phyloP scores from a whole-genome alignment of 2,329 filamentous ascomycete genomes.

The Talaromyces funiculosus region DNA sequence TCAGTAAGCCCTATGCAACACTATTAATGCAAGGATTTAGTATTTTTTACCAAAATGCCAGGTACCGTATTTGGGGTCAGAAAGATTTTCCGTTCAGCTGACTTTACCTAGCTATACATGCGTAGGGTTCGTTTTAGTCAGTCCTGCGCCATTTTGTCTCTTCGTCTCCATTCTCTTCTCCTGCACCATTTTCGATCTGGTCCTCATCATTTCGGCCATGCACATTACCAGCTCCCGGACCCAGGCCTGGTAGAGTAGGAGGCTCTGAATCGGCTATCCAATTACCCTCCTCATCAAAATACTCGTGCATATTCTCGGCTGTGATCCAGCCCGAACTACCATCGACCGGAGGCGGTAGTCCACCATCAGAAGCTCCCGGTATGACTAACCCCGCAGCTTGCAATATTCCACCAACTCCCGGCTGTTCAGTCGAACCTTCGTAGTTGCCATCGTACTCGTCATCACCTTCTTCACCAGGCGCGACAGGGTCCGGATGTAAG shows the following conservation, averaged over 20 bases:
- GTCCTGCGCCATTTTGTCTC: slow-evolving; percentile 53
- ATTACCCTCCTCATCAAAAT: slow-evolving; percentile 74
- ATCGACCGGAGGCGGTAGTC: slow-evolving; percentile 43
- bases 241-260: slow-evolving; percentile 31
- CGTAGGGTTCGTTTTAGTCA: slow-evolving; percentile 19
- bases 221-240: slow-evolving; percentile 60
- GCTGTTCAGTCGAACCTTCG: slow-evolving; percentile 22
- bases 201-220: slow-evolving; percentile 55
- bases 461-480: slow-evolving; percentile 30
- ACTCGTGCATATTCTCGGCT: slow-evolving; percentile 81
- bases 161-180: slow-evolving; percentile 38
- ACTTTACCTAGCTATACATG: not conserved
- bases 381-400: slow-evolving; percentile 32
- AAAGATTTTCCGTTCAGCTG: not conserved
- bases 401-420: slow-evolving; percentile 24
- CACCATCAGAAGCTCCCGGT: slow-evolving; percentile 31
- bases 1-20: not conserved
- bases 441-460: slow-evolving; percentile 31
- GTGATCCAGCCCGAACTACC: slow-evolving; percentile 60
- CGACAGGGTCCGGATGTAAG: slow-evolving; percentile 42
- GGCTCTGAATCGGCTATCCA: slow-evolving; percentile 56
- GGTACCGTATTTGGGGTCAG: not conserved
- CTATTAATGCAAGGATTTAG: not conserved
- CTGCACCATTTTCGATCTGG: slow-evolving; percentile 39
- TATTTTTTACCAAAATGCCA: not conserved